phyloP scores from a whole-genome alignment of 371 early-diverging fungal species.

The Mucor lusitanicus region DNA sequence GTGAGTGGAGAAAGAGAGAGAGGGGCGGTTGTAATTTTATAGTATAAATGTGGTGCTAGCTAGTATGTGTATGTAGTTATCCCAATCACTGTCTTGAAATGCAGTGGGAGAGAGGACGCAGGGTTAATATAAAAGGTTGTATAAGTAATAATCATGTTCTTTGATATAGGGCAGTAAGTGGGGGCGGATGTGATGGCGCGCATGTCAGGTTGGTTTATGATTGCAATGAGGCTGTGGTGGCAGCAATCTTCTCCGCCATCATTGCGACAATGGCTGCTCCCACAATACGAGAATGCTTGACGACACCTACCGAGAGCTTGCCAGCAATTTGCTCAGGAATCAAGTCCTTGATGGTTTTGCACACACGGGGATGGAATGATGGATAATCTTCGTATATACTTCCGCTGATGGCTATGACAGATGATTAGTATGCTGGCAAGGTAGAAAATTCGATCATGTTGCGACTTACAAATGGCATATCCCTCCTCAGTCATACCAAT shows the following conservation, averaged over 20 bases:
- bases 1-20: neutral
- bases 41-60: neutral
- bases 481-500: slow-evolving; percentile 55
- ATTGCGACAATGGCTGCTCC: slow-evolving; percentile 88
- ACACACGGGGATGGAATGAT: slow-evolving; percentile 76
- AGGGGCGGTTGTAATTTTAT: neutral
- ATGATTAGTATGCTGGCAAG: neutral
- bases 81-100: neutral
- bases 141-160: neutral
- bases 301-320: slow-evolving; percentile 62
- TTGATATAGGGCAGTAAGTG: neutral
- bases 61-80: neutral
- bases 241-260: slow-evolving; percentile 60
- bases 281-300: slow-evolving; percentile 79
- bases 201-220: neutral
- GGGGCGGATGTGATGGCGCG: too few species aligned
- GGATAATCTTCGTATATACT: slow-evolving; percentile 87
- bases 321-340: slow-evolving; percentile 76
- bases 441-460: neutral
- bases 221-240: slow-evolving; percentile 4
- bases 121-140: neutral
- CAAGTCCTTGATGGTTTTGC: slow-evolving; percentile 71
- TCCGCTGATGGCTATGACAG: slow-evolving; percentile 69
- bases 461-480: slow-evolving; percentile 70
- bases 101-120: neutral